Conservation (phyloP, 306 rosid species). For the Cicer arietinum region DNA sequence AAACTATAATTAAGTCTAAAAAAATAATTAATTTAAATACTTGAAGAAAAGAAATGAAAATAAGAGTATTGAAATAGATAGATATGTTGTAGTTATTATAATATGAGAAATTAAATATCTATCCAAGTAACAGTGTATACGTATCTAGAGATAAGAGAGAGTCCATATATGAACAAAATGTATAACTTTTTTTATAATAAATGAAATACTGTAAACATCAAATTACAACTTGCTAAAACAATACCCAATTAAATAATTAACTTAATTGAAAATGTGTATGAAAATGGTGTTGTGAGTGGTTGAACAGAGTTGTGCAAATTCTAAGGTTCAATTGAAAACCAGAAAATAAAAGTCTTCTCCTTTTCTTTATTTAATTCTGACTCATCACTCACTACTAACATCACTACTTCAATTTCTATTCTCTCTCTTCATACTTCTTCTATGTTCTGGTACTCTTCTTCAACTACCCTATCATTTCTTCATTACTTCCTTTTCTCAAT, state of each 20-base stretch:
- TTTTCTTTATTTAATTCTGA: slow-evolving; percentile 16
- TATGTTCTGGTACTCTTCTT: background rate
- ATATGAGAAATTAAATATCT: background rate
- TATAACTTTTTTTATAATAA: background rate
- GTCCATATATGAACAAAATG: background rate
- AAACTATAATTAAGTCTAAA: too few species aligned
- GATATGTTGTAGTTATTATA: too few species aligned
- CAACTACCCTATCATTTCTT: background rate
- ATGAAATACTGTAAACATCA: background rate
- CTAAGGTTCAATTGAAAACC: slow-evolving; percentile 2
- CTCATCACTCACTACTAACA: background rate
- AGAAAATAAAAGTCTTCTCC: slow-evolving; percentile 23
- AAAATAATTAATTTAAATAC: too few species aligned
- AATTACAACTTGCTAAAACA: too few species aligned
- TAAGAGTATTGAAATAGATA: too few species aligned
- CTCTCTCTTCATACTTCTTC: background rate
- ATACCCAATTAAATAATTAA: too few species aligned
- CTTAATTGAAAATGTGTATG: background rate
- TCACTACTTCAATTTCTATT: background rate
- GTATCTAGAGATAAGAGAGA: background rate
- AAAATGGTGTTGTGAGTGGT: slow-evolving; percentile 3
- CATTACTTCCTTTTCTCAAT: background rate
- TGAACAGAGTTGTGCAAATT: slow-evolving; percentile 9
- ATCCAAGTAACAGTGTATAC: background rate
- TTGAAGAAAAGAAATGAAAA: too few species aligned